Evolutionary conservation across 768 basidiomycete genomes (phyloP).

Genomic region (Tylopilus balloui): DNA sequence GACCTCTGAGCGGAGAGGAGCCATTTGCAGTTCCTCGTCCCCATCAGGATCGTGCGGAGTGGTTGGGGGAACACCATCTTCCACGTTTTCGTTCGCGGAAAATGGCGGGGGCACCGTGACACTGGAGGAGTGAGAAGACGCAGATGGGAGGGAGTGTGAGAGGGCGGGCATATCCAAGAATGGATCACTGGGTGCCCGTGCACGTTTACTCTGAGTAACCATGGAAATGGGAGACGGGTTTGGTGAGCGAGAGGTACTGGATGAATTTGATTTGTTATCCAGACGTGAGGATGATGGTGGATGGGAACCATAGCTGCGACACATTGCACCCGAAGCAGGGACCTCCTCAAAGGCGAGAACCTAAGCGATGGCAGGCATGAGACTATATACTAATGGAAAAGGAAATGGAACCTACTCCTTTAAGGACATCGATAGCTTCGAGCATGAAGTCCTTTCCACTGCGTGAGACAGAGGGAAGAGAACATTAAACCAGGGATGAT

Average conservation of each 20-base stretch:
- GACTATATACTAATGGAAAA: constrained; percentile 10
- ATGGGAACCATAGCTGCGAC: constrained; percentile 32
- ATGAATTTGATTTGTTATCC: constrained; percentile 54
- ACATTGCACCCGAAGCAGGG: constrained; percentile 32
- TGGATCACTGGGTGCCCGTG: constrained; percentile 73
- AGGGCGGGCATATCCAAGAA: constrained; percentile 68
- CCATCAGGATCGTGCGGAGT: constrained; percentile 26
- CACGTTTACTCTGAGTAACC: constrained; percentile 53
- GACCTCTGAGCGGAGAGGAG: constrained; percentile 32
- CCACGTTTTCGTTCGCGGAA: constrained; percentile 33
- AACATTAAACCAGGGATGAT: constrained; percentile 12
- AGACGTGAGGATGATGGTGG: constrained; percentile 42
- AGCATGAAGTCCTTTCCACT: constrained; percentile 95
- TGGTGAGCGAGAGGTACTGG: constrained; percentile 23
- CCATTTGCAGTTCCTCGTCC: constrained; percentile 34
- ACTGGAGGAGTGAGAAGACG: constrained; percentile 45
- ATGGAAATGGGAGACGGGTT: constrained; percentile 39
- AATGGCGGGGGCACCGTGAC: constrained; percentile 29
- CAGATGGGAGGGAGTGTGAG: constrained; percentile 51
- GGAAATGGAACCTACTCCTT: constrained; percentile 59
- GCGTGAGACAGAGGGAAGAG: constrained; percentile 20
- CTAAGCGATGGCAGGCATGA: constrained; percentile 26
- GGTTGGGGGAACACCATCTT: constrained; percentile 36
- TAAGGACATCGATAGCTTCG: constrained; percentile 83
- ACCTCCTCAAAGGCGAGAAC: constrained; percentile 74